phyloP scores from a whole-genome alignment of 106 monocot species.

The Allium cepa region DNA sequence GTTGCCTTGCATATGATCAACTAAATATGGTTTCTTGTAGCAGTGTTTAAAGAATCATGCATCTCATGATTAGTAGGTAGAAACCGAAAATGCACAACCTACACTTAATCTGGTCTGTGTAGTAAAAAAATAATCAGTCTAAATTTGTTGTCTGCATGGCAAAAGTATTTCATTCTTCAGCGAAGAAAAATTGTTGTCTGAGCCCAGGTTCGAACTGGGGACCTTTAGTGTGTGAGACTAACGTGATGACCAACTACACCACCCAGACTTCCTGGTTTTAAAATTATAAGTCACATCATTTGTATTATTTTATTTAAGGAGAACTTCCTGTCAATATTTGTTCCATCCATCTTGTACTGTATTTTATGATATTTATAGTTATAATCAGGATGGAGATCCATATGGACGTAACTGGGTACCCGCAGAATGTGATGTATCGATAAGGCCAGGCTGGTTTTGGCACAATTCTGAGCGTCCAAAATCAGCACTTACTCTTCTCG shows the following conservation, averaged over 20 bases:
- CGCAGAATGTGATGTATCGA: conserved; percentile 93
- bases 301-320: too few relatives aligned
- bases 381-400: conserved; percentile 66
- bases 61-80: too few relatives aligned
- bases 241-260: conserved; percentile 39
- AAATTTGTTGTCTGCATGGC: too few relatives aligned
- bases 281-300: neutral
- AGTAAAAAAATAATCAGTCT: too few relatives aligned
- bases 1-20: too few relatives aligned
- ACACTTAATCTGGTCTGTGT: too few relatives aligned
- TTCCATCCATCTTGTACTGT: too few relatives aligned
- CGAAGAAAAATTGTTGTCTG: neutral
- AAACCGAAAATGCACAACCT: too few relatives aligned
- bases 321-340: too few relatives aligned
- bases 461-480: conserved; percentile 74
- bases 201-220: conserved; percentile 44
- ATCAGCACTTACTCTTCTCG: conserved; percentile 50
- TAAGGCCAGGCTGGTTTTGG: conserved; percentile 96
- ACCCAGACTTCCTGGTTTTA: conserved; percentile 4
- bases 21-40: too few relatives aligned
- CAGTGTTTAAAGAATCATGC: too few relatives aligned
- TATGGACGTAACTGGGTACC: conserved; percentile 77
- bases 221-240: conserved; percentile 46
- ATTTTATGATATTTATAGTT: conserved; percentile 19
- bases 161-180: neutral